phyloP scores from a whole-genome alignment of 2,329 filamentous ascomycete genomes.

The Lecanosticta acicola region DNA sequence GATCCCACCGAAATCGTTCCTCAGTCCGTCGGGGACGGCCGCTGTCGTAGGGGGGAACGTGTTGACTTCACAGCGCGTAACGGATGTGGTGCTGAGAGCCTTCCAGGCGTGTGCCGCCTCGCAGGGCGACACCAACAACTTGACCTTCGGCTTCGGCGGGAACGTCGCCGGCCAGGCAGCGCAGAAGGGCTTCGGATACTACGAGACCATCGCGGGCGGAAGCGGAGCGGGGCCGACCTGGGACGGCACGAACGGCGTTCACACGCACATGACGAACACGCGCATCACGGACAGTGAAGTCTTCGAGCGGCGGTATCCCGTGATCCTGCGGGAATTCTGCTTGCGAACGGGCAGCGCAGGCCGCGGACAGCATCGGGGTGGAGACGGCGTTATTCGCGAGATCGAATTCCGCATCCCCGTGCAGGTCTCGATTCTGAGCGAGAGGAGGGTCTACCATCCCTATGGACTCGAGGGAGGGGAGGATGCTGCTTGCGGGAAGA shows the following conservation, averaged over 20 bases:
- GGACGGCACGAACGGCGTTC: conserved; percentile 70
- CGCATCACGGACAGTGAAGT: conserved; percentile 76
- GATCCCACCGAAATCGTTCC: conserved; percentile 66
- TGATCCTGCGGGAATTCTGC: conserved; percentile 64
- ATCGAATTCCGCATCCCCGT: conserved; percentile 76
- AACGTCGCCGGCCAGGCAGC: conserved; percentile 53
- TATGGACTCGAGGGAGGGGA: conserved; percentile 81
- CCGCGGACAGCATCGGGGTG: conserved; percentile 60
- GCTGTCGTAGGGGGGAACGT: conserved; percentile 82
- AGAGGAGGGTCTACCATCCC: conserved; percentile 68
- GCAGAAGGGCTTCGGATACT: conserved; percentile 79
- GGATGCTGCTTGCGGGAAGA: conserved; percentile 71
- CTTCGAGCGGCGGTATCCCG: conserved; percentile 71
- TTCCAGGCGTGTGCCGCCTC: conserved; percentile 73
- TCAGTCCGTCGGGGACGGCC: conserved; percentile 68
- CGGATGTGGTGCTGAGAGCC: conserved; percentile 74
- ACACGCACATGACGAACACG: conserved; percentile 83
- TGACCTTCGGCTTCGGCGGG: conserved; percentile 77
- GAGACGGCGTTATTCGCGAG: conserved; percentile 70
- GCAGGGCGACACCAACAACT: conserved; percentile 78
- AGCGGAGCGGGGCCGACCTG: conserved; percentile 66
- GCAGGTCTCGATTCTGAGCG: conserved; percentile 72
- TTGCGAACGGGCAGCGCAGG: conserved; percentile 61
- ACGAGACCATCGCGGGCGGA: conserved; percentile 78
- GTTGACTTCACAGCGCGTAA: conserved; percentile 70